Evolutionary conservation across 768 basidiomycete species (phyloP), one percentile per base, ranked within the genome.

Genomic region (Guyanaporus albipodus): DNA sequence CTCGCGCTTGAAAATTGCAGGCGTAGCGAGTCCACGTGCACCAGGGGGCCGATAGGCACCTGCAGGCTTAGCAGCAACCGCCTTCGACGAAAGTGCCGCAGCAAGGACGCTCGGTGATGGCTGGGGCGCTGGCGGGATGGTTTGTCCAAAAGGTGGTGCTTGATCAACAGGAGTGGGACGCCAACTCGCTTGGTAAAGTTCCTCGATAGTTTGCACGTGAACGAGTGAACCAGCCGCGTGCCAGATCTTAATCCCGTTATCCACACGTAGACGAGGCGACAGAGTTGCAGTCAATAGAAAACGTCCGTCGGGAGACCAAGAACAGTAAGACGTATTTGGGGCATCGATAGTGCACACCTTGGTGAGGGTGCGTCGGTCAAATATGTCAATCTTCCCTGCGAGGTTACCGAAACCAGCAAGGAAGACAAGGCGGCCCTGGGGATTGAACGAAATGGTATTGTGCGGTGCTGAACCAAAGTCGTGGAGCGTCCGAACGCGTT

Each of bases 351-450:
- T 71, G 33, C 83, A 81, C 44, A 87, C 78, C 63, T 93, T 94
- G 52, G 73, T 79, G 27, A 96, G 75, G 17, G 84, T 82, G 43
- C 90, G 86, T 17, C 94, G 83, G 67, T 98, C 96, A 68, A 86
- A 85, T 54, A 99, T 72, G 59, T 96, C 90, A 50, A 94, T 83
- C 66, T 92, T 91, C 17, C 96, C 96, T 0, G 92, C 90, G 37
- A 99, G 76, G 64, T 98, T 99, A 22, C 96, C 95, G 67, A 98
- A 99, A 6, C 96, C 96, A 2, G 91, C 96, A 26, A 95, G 75
- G 36, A 89, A 80, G 48, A 99, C 65, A 15, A 99, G 75, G 4
- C 91, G 83, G 8, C 86, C 87, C 67, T 98, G 94, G 0, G 94
- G 90, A 66, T 95, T 96, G 78, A 95, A 98, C 17, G 85, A 79